phyloP scores from a whole-genome alignment of 2,329 filamentous ascomycete genomes.

The Colletotrichum horii region DNA sequence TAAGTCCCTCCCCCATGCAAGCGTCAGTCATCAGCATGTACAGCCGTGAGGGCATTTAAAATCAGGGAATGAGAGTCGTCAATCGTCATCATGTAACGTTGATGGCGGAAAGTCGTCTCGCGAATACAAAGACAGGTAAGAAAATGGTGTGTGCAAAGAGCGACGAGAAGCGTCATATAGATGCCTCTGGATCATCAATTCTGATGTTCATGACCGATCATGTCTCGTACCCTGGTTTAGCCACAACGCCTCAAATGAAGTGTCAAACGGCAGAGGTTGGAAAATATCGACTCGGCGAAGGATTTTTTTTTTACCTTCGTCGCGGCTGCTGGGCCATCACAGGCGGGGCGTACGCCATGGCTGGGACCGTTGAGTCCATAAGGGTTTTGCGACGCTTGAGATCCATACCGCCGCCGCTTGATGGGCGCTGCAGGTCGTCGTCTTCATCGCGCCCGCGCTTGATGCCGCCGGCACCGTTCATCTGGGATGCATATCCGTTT shows the following conservation, averaged over 20 bases:
- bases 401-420: conserved; percentile 64
- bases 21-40: conserved; percentile 51
- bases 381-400: conserved; percentile 83
- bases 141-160: conserved; percentile 16
- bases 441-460: conserved; percentile 64
- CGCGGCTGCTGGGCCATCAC: conserved; percentile 44
- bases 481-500: conserved; percentile 68
- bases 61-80: conserved; percentile 41
- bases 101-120: conserved; percentile 32
- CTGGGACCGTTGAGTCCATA: conserved; percentile 62
- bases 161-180: conserved; percentile 5
- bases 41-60: conserved; percentile 38
- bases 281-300: background rate
- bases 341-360: conserved; percentile 52
- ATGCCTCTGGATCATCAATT: conserved; percentile 9
- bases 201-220: conserved; percentile 4
- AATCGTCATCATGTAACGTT: conserved; percentile 36
- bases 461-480: conserved; percentile 63
- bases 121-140: conserved; percentile 31
- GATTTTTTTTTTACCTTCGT: conserved; percentile 36
- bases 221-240: conserved; percentile 4
- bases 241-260: conserved; percentile 15
- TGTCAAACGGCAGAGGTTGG: background rate
- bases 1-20: conserved; percentile 39
- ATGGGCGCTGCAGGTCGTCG: conserved; percentile 63